These are phyloP conservation scores for Kwoniella sp. DNA, from an alignment of 768 basidiomycete genomes.

Conservation along the genomic window DNA sequence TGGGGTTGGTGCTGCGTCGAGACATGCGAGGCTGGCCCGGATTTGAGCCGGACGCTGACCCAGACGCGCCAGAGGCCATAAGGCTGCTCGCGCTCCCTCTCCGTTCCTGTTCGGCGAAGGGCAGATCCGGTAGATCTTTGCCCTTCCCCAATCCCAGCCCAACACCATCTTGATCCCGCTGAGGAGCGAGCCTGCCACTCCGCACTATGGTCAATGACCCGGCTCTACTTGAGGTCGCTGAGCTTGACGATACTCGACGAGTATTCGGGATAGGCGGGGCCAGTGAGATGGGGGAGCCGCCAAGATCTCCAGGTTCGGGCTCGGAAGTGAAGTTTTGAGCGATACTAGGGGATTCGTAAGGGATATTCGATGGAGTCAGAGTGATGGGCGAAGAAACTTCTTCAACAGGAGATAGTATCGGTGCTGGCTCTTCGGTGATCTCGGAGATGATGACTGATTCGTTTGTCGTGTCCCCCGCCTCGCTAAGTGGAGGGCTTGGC, in stretches of 20 bases:
- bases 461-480: conserved; percentile 19
- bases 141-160: conserved; percentile 7
- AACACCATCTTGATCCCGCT: conserved; percentile 15
- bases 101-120: conserved; percentile 2
- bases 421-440: conserved; percentile 14
- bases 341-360: conserved; percentile 8
- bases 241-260: conserved; percentile 34
- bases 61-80: neutral
- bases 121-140: conserved; percentile 20
- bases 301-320: conserved; percentile 27
- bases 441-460: conserved; percentile 17
- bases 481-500: conserved; percentile 54
- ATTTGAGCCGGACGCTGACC: neutral
- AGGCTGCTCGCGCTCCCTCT: conserved; percentile 16
- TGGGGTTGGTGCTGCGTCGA: conserved; percentile 39
- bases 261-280: conserved; percentile 11
- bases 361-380: conserved; percentile 1
- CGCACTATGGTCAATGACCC: conserved; percentile 42
- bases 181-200: conserved; percentile 30
- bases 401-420: conserved; percentile 6
- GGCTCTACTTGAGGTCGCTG: conserved; percentile 32
- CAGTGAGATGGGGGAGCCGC: conserved; percentile 18
- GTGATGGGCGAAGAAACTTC: conserved; percentile 2
- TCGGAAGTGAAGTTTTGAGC: conserved; percentile 16
- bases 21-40: conserved; percentile 17